These are phyloP conservation scores for Chenopodium suecicum DNA, from an alignment of 148 eudicot species.

Conservation along the genomic window DNA sequence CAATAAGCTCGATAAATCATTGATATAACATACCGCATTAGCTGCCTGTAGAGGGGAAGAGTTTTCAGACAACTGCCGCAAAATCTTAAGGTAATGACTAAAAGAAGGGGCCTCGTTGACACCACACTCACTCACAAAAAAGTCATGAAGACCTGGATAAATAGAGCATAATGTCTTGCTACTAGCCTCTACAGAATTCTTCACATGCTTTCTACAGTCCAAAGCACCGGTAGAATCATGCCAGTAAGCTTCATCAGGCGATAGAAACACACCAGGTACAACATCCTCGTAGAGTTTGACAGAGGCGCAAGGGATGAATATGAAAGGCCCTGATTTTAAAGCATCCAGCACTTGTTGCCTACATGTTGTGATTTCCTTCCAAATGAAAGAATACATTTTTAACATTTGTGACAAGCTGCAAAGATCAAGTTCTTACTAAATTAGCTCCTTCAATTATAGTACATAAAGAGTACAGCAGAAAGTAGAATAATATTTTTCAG, in stretches of 20 bases:
- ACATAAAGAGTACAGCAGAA: too few relatives aligned
- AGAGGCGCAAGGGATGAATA: slow-evolving; percentile 63
- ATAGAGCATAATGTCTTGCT: slow-evolving; percentile 52
- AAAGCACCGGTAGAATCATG: slow-evolving; percentile 65
- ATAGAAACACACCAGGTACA: slow-evolving; percentile 59
- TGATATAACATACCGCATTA: slow-evolving; percentile 43
- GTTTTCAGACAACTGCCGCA: slow-evolving; percentile 62
- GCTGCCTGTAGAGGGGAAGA: slow-evolving; percentile 71
- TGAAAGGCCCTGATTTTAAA: slow-evolving; percentile 61
- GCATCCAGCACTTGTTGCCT: slow-evolving; percentile 50
- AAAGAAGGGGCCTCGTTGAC: slow-evolving; percentile 64
- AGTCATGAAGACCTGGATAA: slow-evolving; percentile 73
- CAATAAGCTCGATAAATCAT: not conserved
- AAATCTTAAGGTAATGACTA: slow-evolving; percentile 61
- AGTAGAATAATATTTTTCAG: too few relatives aligned
- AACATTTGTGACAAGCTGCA: slow-evolving; percentile 85
- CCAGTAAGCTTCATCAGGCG: slow-evolving; percentile 83
- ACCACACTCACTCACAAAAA: slow-evolving; percentile 83
- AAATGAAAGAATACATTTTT: slow-evolving; percentile 63
- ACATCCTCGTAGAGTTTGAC: slow-evolving; percentile 48
- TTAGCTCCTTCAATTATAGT: slow-evolving; percentile 6
- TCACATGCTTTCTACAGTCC: slow-evolving; percentile 35
- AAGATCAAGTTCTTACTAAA: slow-evolving; percentile 18
- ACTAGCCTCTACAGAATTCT: slow-evolving; percentile 18
- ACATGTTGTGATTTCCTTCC: slow-evolving; percentile 61